These are phyloP conservation scores for Millerago galiae DNA, from an alignment of 805 yeast species.

Conservation along the genomic window DNA sequence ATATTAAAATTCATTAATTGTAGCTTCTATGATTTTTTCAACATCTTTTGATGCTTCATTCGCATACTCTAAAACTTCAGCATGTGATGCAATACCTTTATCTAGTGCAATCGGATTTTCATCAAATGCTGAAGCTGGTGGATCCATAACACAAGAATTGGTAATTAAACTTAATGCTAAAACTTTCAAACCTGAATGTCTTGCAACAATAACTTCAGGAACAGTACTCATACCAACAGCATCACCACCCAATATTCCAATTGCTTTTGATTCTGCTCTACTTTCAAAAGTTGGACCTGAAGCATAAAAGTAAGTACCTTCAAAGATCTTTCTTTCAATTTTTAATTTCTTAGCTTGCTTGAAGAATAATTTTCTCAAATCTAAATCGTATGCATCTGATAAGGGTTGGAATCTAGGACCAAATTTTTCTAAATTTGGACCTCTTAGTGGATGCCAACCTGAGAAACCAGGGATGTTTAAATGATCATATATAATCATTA, in stretches of 20 bases:
- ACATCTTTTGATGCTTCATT: slow-evolving; percentile 77
- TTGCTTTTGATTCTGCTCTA: slow-evolving; percentile 82
- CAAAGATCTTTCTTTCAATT: slow-evolving; percentile 58
- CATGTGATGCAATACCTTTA: slow-evolving; percentile 82
- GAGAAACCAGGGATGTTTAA: slow-evolving; percentile 86
- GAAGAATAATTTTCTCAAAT: slow-evolving; percentile 57
- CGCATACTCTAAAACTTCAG: slow-evolving; percentile 85
- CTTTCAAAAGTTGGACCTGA: slow-evolving; percentile 94
- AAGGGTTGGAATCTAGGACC: slow-evolving; percentile 88
- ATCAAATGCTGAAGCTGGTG: slow-evolving; percentile 62
- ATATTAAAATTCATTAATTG: slow-evolving; percentile 36
- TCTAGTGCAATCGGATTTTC: slow-evolving; percentile 46
- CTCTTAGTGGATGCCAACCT: slow-evolving; percentile 82
- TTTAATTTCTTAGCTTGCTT: slow-evolving; percentile 43
- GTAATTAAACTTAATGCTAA: slow-evolving; percentile 84
- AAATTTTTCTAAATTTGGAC: slow-evolving; percentile 70
- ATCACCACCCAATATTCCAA: slow-evolving; percentile 74
- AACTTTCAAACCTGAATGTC: slow-evolving; percentile 79
- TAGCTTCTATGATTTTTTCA: slow-evolving; percentile 56
- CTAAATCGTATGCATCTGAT: slow-evolving; percentile 83
- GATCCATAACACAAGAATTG: slow-evolving; percentile 66
- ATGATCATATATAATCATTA: slow-evolving; percentile 88
- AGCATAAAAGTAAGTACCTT: slow-evolving; percentile 80
- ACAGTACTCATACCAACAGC: slow-evolving; percentile 98
- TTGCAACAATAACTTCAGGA: slow-evolving; percentile 90